phyloP scores from a whole-genome alignment of 805 yeast species.

The Kazachstania taianensis region DNA sequence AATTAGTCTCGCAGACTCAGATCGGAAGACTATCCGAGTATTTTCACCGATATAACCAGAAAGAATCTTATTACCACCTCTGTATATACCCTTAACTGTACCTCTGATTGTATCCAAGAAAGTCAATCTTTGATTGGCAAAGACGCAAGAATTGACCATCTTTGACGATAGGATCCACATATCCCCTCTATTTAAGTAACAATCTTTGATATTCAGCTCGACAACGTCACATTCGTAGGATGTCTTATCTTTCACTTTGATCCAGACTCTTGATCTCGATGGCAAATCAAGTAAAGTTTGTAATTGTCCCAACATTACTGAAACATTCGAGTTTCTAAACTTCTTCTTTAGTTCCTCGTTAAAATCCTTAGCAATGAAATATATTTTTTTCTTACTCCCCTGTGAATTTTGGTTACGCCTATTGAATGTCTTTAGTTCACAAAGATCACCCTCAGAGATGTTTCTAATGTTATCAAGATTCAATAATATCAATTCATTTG shows the following conservation, averaged over 20 bases:
- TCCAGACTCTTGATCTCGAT: slow-evolving; percentile 54
- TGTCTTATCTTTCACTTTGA: slow-evolving; percentile 37
- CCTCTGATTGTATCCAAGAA: slow-evolving; percentile 58
- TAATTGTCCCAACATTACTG: slow-evolving; percentile 50
- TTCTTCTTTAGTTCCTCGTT: slow-evolving; percentile 24
- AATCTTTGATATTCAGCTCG: slow-evolving; percentile 72
- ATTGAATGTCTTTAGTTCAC: slow-evolving; percentile 49
- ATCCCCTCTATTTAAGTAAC: slow-evolving; percentile 76
- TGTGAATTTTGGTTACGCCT: slow-evolving; percentile 6
- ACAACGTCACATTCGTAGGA: slow-evolving; percentile 68
- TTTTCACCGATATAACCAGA: slow-evolving; percentile 67
- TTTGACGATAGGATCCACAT: slow-evolving; percentile 77
- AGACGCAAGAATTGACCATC: slow-evolving; percentile 54
- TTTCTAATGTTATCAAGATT: slow-evolving; percentile 53
- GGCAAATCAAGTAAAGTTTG: slow-evolving; percentile 54
- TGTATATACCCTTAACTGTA: slow-evolving; percentile 48
- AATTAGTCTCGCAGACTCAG: slow-evolving; percentile 79
- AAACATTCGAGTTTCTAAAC: slow-evolving; percentile 30
- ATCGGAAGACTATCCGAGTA: slow-evolving; percentile 77
- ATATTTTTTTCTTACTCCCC: slow-evolving; percentile 27
- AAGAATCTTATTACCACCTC: slow-evolving; percentile 56
- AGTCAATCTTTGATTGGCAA: slow-evolving; percentile 51
- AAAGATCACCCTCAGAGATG: slow-evolving; percentile 63
- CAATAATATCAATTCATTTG: slow-evolving; percentile 49
- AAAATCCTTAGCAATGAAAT: slow-evolving; percentile 35